Conservation (phyloP, 495 filamentous ascomycete genomes). For the Penicillium robsamsonii region DNA sequence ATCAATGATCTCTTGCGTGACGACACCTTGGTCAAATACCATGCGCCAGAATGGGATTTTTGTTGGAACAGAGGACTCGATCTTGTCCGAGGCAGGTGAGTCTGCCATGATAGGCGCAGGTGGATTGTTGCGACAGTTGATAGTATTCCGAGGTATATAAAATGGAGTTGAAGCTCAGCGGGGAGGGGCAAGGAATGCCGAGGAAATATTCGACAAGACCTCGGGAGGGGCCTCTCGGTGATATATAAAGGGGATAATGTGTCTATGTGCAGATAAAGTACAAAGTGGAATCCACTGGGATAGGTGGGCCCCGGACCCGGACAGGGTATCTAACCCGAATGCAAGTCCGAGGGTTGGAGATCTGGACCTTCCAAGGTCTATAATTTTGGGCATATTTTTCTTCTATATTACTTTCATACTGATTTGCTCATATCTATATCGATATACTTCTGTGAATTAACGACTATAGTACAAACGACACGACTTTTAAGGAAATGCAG, state of each 20-base stretch:
- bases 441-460: neutral
- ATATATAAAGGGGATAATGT: neutral
- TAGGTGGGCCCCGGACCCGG: neutral
- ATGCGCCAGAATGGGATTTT: slow-evolving; percentile 46
- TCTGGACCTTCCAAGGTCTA: neutral
- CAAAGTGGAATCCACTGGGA: neutral
- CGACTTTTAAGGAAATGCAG: neutral
- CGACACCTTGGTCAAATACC: slow-evolving; percentile 51
- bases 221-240: neutral
- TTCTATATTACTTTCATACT: neutral
- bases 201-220: neutral
- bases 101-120: slow-evolving; percentile 33
- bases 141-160: neutral
- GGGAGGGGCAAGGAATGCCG: neutral
- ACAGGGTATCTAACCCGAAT: neutral
- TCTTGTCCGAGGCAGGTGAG: slow-evolving; percentile 26
- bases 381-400: neutral
- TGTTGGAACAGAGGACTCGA: slow-evolving; percentile 31
- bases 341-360: no score
- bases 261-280: neutral
- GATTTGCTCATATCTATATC: neutral
- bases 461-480: neutral
- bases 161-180: neutral
- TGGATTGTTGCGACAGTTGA: neutral
- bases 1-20: slow-evolving; percentile 57